These are phyloP conservation scores for Schizosaccharomyces versatilis DNA, from an alignment of 1,139 yeast species.

Conservation along the genomic window DNA sequence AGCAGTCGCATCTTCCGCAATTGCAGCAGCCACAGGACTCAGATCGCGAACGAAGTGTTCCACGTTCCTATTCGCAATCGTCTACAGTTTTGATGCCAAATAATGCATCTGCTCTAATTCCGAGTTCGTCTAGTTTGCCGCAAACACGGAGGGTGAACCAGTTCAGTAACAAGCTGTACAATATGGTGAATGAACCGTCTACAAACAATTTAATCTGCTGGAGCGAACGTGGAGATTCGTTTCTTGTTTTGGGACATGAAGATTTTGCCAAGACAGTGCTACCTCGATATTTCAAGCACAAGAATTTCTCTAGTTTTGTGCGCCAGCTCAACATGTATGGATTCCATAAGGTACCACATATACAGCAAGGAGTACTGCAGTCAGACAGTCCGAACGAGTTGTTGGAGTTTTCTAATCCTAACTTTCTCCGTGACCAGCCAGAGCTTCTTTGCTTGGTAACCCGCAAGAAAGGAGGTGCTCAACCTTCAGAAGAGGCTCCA, in stretches of 20 bases:
- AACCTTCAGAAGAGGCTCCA: conserved; percentile 24
- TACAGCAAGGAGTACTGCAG: conserved; percentile 8
- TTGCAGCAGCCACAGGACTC: no score
- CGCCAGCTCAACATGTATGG: conserved; percentile 95
- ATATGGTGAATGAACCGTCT: conserved; percentile 66
- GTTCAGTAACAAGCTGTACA: conserved; percentile 4
- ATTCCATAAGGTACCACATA: conserved; percentile 61
- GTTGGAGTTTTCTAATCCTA: conserved; percentile 14
- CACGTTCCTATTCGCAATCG: no score
- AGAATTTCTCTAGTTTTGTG: conserved; percentile 83
- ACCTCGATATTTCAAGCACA: conserved; percentile 83
- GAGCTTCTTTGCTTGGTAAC: conserved; percentile 34
- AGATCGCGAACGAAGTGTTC: no score
- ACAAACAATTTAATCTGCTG: conserved; percentile 58
- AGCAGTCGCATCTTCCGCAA: no score
- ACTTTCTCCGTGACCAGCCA: conserved; percentile 46
- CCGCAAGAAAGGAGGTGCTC: conserved; percentile 16
- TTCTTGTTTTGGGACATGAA: conserved; percentile 68
- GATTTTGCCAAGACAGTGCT: conserved; percentile 62
- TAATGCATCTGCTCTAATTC: not conserved
- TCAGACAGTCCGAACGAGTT: conserved; percentile 9
- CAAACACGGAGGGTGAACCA: not conserved
- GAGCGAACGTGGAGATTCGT: conserved; percentile 67
- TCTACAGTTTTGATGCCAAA: not conserved
- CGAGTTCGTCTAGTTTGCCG: not conserved